These are phyloP conservation scores for Lotus japonicus DNA, from an alignment of 306 rosid species.

Conservation along the genomic window DNA sequence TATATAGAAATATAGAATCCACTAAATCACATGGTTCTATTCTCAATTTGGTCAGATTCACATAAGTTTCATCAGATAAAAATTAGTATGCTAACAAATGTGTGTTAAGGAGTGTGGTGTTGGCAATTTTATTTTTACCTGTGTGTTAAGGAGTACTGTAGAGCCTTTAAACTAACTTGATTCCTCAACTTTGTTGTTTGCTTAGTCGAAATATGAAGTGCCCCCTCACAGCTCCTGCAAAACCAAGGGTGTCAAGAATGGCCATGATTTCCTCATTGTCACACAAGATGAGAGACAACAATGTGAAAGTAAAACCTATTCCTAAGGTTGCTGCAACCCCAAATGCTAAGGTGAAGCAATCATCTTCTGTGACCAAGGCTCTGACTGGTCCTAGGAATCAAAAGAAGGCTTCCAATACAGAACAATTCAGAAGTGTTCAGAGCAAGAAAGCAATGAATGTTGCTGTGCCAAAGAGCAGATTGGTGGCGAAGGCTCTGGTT, in stretches of 20 bases:
- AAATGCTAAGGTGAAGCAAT: conserved; percentile 48
- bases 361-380: conserved; percentile 45
- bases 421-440: conserved; percentile 67
- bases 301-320: conserved; percentile 34
- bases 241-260: conserved; percentile 72
- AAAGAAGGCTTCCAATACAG: conserved; percentile 45
- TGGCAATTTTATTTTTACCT: no score
- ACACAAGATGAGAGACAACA: conserved; percentile 31
- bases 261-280: conserved; percentile 61
- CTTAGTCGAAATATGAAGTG: conserved; percentile 55
- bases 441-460: conserved; percentile 40
- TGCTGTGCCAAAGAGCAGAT: conserved; percentile 51
- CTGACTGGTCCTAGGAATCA: conserved; percentile 78
- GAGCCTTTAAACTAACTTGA: background rate
- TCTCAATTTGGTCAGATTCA: no score
- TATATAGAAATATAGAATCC: no score
- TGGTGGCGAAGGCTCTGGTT: conserved; percentile 57
- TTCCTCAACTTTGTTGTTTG: background rate
- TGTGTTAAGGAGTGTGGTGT: no score
- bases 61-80: no score
- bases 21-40: no score
- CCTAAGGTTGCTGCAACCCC: conserved; percentile 55
- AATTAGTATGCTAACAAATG: no score
- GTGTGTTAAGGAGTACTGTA: background rate
- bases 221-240: conserved; percentile 81